These are phyloP conservation scores for Moricandia arvensis DNA, from an alignment of 345 rosid species.

Conservation along the genomic window DNA sequence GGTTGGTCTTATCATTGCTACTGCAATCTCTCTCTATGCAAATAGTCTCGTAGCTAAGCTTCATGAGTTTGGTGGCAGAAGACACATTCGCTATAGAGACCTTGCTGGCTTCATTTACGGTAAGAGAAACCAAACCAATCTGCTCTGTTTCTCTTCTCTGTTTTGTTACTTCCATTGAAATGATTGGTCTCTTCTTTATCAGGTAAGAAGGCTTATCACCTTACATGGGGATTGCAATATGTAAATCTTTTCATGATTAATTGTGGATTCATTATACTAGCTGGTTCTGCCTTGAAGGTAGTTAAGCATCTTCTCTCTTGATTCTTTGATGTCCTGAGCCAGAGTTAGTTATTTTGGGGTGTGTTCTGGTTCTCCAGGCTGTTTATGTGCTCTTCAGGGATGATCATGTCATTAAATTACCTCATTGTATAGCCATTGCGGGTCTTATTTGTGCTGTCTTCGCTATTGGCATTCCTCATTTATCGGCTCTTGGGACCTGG, in stretches of 20 bases:
- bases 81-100: background rate
- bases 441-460: background rate
- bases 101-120: conserved; percentile 2
- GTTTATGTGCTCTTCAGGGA: conserved; percentile 2
- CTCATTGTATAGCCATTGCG: background rate
- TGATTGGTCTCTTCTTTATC: background rate
- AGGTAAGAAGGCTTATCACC: background rate
- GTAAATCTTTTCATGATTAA: background rate
- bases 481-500: background rate
- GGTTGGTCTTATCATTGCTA: background rate
- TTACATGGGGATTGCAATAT: background rate
- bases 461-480: background rate
- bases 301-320: background rate
- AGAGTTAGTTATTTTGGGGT: background rate
- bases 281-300: background rate
- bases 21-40: background rate
- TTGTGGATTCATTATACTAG: background rate
- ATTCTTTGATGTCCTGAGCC: background rate
- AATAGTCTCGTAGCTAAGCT: background rate
- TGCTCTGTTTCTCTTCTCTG: background rate
- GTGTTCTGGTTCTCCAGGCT: background rate
- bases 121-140: background rate
- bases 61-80: background rate
- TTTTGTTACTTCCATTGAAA: background rate
- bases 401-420: background rate